A percentile compares a stretch with the other conserved stretches of the same genome.
Conservation (phyloP, 345 rosid species). For the Eucalyptus paniculata region DNA sequence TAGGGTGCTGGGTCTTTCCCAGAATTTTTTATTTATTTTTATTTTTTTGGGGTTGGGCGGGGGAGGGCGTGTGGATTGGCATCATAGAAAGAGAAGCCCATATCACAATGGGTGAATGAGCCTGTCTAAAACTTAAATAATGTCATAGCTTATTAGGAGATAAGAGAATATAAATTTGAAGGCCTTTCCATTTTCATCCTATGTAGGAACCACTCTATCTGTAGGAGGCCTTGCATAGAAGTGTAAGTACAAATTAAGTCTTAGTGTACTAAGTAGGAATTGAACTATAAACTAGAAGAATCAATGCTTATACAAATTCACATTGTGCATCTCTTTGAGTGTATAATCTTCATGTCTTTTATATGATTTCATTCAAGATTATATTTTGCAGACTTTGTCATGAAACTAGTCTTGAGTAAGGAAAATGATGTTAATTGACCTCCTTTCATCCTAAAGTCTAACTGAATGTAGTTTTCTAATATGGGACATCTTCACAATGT, state of each 20-base stretch:
- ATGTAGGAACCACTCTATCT: neutral
- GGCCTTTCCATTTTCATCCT: neutral
- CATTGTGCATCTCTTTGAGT: neutral
- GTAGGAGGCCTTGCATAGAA: neutral
- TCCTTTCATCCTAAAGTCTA: neutral
- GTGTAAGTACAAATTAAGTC: neutral
- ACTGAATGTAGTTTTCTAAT: neutral
- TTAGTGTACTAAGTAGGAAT: neutral
- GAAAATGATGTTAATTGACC: neutral
- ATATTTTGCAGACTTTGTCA: neutral
- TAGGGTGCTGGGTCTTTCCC: neutral
- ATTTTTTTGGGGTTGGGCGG: neutral
- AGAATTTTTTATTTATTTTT: neutral
- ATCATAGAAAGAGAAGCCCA: neutral
- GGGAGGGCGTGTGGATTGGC: neutral
- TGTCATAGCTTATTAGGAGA: neutral
- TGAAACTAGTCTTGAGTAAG: neutral
- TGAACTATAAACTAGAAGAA: neutral
- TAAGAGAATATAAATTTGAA: neutral
- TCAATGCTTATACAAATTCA: neutral
- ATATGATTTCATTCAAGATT: neutral
- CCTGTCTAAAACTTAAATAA: neutral
- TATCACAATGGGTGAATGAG: neutral
- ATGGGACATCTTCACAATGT: neutral
- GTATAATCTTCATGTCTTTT: neutral